Evolutionary conservation across 2,329 filamentous ascomycete genomes (phyloP).

Genomic region (Paracoccidioides brasiliensis): DNA sequence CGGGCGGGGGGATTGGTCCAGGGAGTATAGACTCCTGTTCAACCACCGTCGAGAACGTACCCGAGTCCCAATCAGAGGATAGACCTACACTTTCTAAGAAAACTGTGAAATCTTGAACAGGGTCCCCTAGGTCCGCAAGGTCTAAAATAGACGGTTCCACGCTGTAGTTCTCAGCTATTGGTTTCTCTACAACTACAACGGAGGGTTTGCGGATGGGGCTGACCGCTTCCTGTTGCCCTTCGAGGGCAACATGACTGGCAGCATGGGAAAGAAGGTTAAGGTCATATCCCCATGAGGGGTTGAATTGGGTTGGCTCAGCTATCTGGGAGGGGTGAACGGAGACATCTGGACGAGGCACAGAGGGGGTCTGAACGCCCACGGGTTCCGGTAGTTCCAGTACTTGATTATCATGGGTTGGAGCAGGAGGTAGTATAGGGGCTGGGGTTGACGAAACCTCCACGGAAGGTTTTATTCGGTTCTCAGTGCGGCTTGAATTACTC

Average conservation of each 20-base stretch:
- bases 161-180: constrained; percentile 31
- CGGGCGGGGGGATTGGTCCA: constrained; percentile 21
- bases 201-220: constrained; percentile 26
- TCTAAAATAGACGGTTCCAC: constrained; percentile 35
- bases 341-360: constrained; percentile 23
- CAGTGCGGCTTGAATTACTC: constrained; percentile 23
- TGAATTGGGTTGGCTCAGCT: constrained; percentile 34
- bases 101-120: constrained; percentile 37
- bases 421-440: constrained; percentile 22
- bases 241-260: constrained; percentile 36
- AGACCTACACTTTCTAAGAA: constrained; percentile 38
- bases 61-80: constrained; percentile 38
- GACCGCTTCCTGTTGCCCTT: constrained; percentile 31
- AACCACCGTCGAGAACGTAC: constrained; percentile 31
- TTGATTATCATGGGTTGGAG: constrained; percentile 29
- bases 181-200: constrained; percentile 22
- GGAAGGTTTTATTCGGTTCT: constrained; percentile 20
- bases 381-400: constrained; percentile 35
- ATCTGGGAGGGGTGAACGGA: constrained; percentile 27
- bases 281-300: constrained; percentile 39
- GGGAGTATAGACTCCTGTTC: constrained; percentile 27
- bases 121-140: constrained; percentile 34
- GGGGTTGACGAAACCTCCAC: constrained; percentile 23
- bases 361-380: constrained; percentile 28
- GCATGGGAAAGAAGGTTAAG: constrained; percentile 37